phyloP scores from a whole-genome alignment of 768 basidiomycete genomes.

The Neoboletus subvelutipes region DNA sequence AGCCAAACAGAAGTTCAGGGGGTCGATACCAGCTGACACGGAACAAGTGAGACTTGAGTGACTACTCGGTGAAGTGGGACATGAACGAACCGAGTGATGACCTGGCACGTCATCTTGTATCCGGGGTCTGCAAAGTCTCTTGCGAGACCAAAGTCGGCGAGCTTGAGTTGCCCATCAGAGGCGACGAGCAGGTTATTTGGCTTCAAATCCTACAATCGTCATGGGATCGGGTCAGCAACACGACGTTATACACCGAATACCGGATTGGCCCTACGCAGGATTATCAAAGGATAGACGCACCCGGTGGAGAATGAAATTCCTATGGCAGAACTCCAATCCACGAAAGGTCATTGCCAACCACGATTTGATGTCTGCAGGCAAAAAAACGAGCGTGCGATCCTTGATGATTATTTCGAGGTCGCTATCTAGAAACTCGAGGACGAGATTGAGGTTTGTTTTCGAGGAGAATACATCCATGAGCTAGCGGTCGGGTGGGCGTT shows the following conservation, averaged over 20 bases:
- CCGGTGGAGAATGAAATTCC: conserved; percentile 91
- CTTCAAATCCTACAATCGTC: conserved; percentile 76
- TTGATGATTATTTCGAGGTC: conserved; percentile 98
- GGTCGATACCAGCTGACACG: conserved; percentile 94
- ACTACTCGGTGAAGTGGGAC: conserved; percentile 1
- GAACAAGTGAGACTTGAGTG: not conserved
- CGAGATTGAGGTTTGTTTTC: conserved; percentile 95
- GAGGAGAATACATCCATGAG: conserved; percentile 96
- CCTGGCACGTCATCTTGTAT: conserved; percentile 96
- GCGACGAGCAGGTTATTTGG: conserved; percentile 98
- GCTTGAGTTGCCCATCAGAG: conserved; percentile 86
- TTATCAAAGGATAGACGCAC: conserved; percentile 45
- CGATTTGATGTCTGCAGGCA: conserved; percentile 94
- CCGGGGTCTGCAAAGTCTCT: conserved; percentile 94
- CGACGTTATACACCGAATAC: conserved; percentile 1
- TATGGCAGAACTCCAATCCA: conserved; percentile 97
- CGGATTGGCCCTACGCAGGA: conserved; percentile 9
- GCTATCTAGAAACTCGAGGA: conserved; percentile 93
- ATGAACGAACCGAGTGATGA: conserved; percentile 82
- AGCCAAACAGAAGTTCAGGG: conserved; percentile 90
- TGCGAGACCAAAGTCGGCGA: conserved; percentile 98
- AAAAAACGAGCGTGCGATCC: conserved; percentile 87
- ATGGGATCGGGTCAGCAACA: conserved; percentile 11
- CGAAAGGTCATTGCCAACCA: conserved; percentile 99
- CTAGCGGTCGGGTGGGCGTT: conserved; percentile 40